Conservation (phyloP, 768 basidiomycete species). For the Lentinula lateritia region DNA sequence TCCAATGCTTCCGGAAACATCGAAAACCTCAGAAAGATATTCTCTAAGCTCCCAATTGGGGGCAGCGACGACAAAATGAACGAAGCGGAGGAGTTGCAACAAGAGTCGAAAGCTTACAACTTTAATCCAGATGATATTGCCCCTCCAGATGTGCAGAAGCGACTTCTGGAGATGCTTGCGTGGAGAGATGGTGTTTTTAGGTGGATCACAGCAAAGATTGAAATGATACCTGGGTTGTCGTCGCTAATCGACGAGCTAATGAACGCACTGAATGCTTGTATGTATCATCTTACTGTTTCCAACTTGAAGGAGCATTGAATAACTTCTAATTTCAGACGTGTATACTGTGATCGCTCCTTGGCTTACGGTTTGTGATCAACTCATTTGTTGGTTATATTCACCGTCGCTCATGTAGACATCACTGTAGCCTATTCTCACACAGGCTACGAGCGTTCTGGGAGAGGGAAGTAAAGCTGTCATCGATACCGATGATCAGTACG, state of each 20-base stretch:
- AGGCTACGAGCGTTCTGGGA: constrained; percentile 50
- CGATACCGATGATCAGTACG: constrained; percentile 63
- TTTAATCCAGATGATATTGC: constrained; percentile 59
- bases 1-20: constrained; percentile 27
- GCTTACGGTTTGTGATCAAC: constrained; percentile 34
- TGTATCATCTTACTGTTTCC: constrained; percentile 12
- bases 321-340: constrained; percentile 35
- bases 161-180: constrained; percentile 49
- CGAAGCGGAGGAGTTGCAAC: constrained; percentile 51
- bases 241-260: constrained; percentile 55
- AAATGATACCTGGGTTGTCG: constrained; percentile 59
- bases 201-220: constrained; percentile 48
- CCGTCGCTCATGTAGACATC: constrained; percentile 1
- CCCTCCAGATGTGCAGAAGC: constrained; percentile 57
- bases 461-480: constrained; percentile 68
- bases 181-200: constrained; percentile 62
- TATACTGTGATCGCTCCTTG: constrained; percentile 67
- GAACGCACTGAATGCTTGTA: constrained; percentile 64
- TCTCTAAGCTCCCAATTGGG: constrained; percentile 48
- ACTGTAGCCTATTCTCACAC: constrained; percentile 52
- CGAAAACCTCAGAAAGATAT: constrained; percentile 32
- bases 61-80: constrained; percentile 45
- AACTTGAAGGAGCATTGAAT: neutral
- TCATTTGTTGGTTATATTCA: neutral
- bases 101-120: constrained; percentile 50